These are phyloP conservation scores for Nelumbo lutea DNA, from an alignment of 164 flowering plant genomes.

Conservation along the genomic window DNA sequence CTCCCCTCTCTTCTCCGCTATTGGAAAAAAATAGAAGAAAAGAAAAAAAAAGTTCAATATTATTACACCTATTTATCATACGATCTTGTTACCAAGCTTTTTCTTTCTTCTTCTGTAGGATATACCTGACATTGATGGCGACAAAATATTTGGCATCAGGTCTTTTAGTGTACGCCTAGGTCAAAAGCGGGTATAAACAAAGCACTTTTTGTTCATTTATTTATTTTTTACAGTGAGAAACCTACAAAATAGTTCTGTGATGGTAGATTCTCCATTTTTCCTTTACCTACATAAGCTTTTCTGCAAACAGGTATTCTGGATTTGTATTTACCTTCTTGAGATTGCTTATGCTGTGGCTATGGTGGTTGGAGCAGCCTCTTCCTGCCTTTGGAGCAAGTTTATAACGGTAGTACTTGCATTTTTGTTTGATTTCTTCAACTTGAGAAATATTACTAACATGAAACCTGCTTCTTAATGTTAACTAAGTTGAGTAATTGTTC, in stretches of 20 bases:
- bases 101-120: constrained; percentile 40
- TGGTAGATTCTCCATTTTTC: background rate
- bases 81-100: background rate
- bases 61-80: too few relatives aligned
- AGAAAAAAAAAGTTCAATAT: too few relatives aligned
- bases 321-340: constrained; percentile 67
- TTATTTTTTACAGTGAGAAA: background rate
- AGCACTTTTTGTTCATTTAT: background rate
- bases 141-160: constrained; percentile 65
- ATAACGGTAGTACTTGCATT: constrained; percentile 39
- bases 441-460: too few relatives aligned
- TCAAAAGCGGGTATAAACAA: constrained; percentile 51
- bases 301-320: constrained; percentile 72
- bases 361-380: constrained; percentile 54
- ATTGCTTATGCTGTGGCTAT: constrained; percentile 67
- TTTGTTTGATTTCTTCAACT: background rate
- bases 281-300: background rate
- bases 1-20: too few relatives aligned
- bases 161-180: constrained; percentile 75
- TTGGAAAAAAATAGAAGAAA: too few relatives aligned
- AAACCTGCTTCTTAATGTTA: too few relatives aligned
- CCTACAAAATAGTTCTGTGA: background rate
- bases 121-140: constrained; percentile 88
- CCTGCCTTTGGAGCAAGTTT: constrained; percentile 56
- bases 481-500: too few relatives aligned